phyloP scores from a whole-genome alignment of 768 basidiomycete genomes.

The Trametes sanguinea region DNA sequence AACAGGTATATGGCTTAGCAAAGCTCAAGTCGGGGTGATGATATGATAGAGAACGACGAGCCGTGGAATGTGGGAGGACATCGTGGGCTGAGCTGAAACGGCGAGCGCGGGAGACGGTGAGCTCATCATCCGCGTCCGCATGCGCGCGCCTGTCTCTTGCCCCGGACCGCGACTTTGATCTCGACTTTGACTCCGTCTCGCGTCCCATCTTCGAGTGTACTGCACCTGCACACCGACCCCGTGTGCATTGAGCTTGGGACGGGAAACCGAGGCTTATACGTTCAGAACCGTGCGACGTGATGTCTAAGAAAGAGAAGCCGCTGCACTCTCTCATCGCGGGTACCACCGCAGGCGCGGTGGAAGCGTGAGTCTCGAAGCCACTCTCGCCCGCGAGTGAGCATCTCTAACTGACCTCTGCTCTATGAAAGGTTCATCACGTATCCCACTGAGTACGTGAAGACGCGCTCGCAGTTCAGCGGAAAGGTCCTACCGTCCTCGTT shows the following conservation, averaged over 20 bases:
- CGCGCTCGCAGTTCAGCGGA: slow-evolving; percentile 88
- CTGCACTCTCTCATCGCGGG: slow-evolving; percentile 88
- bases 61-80: background rate
- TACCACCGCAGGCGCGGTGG: slow-evolving; percentile 87
- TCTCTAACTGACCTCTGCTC: background rate
- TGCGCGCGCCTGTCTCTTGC: background rate
- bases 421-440: slow-evolving; percentile 73
- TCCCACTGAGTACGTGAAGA: slow-evolving; percentile 92
- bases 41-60: background rate
- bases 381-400: no score
- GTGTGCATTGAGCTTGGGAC: no score
- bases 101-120: slow-evolving; percentile 15
- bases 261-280: no score
- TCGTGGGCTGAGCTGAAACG: slow-evolving; percentile 9
- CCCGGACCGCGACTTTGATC: background rate
- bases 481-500: slow-evolving; percentile 45
- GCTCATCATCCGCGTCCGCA: slow-evolving; percentile 8
- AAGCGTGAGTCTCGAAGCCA: slow-evolving; percentile 64
- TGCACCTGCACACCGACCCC: no score
- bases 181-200: no score
- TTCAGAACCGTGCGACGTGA: slow-evolving; percentile 33
- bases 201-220: background rate
- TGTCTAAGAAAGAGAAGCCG: slow-evolving; percentile 75
- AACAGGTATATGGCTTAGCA: background rate
- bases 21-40: background rate